A percentile compares a stretch with the other conserved stretches of the same genome.
phyloP scores from a whole-genome alignment of 225 moss, liverwort and hornwort genomes.

The Physcomitrellopsis africana region DNA sequence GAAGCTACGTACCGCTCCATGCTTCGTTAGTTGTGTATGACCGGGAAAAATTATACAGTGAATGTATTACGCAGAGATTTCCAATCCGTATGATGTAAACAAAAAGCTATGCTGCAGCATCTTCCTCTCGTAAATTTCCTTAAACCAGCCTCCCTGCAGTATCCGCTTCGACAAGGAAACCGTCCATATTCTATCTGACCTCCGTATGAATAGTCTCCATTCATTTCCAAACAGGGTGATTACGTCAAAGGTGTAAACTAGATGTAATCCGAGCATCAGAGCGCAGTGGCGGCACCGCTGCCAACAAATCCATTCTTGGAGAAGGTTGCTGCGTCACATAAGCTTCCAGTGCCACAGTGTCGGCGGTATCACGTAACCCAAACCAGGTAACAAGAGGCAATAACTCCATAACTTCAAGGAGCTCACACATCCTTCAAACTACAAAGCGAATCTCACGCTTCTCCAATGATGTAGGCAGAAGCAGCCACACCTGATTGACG shows the following conservation, averaged over 20 bases:
- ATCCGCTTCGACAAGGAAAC: slow-evolving; percentile 78
- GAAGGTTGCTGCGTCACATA: slow-evolving; percentile 60
- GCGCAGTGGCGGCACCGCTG: slow-evolving; percentile 82
- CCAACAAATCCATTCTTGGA: slow-evolving; percentile 54
- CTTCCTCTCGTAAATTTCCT: slow-evolving; percentile 62
- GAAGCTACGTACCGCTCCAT: slow-evolving; percentile 76
- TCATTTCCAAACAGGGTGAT: slow-evolving; percentile 85
- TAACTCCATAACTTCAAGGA: slow-evolving; percentile 74
- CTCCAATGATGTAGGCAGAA: slow-evolving; percentile 25
- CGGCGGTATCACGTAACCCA: slow-evolving; percentile 60
- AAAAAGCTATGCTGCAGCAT: slow-evolving; percentile 82
- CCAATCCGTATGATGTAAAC: slow-evolving; percentile 67
- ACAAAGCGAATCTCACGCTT: slow-evolving; percentile 22
- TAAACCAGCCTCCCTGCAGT: slow-evolving; percentile 67
- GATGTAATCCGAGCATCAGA: slow-evolving; percentile 61
- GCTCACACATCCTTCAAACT: slow-evolving; percentile 64
- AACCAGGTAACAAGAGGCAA: slow-evolving; percentile 69
- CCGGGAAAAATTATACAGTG: slow-evolving; percentile 62
- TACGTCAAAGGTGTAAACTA: slow-evolving; percentile 68
- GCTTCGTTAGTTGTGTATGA: slow-evolving; percentile 49
- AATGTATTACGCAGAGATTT: slow-evolving; percentile 59
- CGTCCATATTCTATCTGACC: slow-evolving; percentile 79
- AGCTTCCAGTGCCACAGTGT: slow-evolving; percentile 58
- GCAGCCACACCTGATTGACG: slow-evolving; percentile 14
- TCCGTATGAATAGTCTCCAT: slow-evolving; percentile 88